Base-by-base conservation (phyloP, 306 rosid genomes). In the Vigna radiata region DNA sequence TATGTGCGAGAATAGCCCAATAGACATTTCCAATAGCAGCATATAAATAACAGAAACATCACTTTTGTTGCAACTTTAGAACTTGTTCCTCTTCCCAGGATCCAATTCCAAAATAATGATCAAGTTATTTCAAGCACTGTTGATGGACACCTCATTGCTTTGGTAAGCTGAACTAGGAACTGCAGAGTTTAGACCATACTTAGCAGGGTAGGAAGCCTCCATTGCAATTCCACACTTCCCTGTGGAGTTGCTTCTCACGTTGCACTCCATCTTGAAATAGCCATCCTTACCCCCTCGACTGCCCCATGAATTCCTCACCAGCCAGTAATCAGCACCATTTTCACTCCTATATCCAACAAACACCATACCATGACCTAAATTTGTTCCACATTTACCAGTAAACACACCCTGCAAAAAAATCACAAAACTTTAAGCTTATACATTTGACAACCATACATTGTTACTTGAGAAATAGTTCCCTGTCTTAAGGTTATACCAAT, bases 231-330 rank as follows among this genome's bases (percentile, higher is more conserved):
- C 99, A 71, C 99, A 95, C 59, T 95, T 95, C 0, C 99, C 99
- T 0, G 84, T 43, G 23, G 29, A 8, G 0, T 76, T 72, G 8
- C 10, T 11, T 27, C 16, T 47, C 49, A 82, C 80, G 19, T 95
- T 95, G 13, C 99, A 89, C 72, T 95, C 77, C 0, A 95, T 13
- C 84, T 87, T 95, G 85, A 95, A 78, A 79, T 95, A 95, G 4
- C 97, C 99, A 59, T 82, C 80, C 81, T 95, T 96, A 17, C 99
- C 97, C 97, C 99, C 92, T 4, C 31, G 56, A 58, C 77, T 76
- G 49, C 99, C 99, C 99, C 99, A 95, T 16, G 97, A 95, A 73
- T 95, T 95, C 89, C 97, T 92, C 76, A 92, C 96, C 1, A 95
- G 83, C 99, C 99, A 92, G 80, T 90, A 95, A 59, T 95, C 99